These are phyloP conservation scores for Solanum bulbocastanum DNA, from an alignment of 257 asterid genomes.

Conservation along the genomic window DNA sequence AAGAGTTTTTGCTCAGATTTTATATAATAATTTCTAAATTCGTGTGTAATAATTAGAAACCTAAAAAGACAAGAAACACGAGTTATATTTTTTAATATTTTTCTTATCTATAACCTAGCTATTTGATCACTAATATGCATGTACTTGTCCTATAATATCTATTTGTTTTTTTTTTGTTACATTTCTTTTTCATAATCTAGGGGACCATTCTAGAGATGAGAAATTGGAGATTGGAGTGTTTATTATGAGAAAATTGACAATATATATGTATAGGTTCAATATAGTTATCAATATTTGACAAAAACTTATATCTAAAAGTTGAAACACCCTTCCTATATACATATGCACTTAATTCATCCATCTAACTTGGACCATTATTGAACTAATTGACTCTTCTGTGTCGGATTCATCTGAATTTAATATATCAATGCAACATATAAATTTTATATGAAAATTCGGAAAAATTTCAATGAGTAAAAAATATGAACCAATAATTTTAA, in stretches of 20 bases:
- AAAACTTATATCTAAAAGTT: background rate
- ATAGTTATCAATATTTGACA: background rate
- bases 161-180: background rate
- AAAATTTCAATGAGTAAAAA: no score
- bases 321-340: background rate
- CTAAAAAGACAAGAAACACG: background rate
- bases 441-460: no score
- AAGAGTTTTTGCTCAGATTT: no score
- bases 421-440: no score
- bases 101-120: background rate
- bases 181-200: background rate
- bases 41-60: background rate
- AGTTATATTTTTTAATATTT: background rate
- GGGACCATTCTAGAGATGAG: background rate
- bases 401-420: no score
- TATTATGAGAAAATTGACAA: background rate
- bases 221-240: background rate
- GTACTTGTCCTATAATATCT: background rate
- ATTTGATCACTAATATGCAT: background rate
- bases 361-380: background rate
- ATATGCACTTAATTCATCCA: background rate
- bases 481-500: no score
- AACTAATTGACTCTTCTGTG: background rate
- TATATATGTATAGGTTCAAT: background rate
- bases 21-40: no score